phyloP scores from a whole-genome alignment of 495 filamentous ascomycete genomes.

The Penicillium odoratum region DNA sequence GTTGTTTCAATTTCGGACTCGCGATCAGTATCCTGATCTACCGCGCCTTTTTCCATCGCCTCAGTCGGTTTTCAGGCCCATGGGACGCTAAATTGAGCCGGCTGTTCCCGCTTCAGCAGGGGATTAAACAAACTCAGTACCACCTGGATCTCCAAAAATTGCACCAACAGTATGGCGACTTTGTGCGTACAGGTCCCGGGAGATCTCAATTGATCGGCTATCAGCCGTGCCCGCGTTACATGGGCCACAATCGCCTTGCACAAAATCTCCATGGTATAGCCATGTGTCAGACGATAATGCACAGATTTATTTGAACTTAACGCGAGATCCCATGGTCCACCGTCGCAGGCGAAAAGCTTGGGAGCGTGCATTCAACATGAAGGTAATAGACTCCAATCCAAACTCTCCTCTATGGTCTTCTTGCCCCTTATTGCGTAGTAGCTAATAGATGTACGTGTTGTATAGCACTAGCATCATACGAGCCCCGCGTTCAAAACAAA shows the following conservation, averaged over 20 bases:
- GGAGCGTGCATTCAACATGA: background rate
- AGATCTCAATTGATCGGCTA: conserved; percentile 31
- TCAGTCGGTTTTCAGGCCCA: conserved; percentile 41
- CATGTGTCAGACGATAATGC: conserved; percentile 1
- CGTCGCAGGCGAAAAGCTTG: conserved; percentile 4
- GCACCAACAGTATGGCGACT: conserved; percentile 38
- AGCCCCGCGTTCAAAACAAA: background rate
- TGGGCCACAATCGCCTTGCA: conserved; percentile 31
- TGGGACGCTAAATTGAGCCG: conserved; percentile 36
- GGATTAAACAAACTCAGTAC: conserved; percentile 21
- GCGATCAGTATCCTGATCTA: conserved; percentile 47
- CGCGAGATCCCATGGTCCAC: background rate
- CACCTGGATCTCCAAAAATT: conserved; percentile 10
- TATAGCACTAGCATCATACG: background rate
- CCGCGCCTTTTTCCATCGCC: conserved; percentile 42
- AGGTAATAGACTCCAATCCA: background rate
- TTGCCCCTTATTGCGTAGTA: background rate
- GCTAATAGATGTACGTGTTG: background rate
- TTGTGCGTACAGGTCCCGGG: conserved; percentile 42
- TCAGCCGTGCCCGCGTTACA: conserved; percentile 24
- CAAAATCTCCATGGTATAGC: conserved; percentile 23
- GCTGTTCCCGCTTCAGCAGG: conserved; percentile 33
- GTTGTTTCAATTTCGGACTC: conserved; percentile 17
- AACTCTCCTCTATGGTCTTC: background rate
- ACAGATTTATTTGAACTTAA: background rate